Conservation (phyloP, 371 early-diverging fungal genomes). For the Rhizopus arrhizus region DNA sequence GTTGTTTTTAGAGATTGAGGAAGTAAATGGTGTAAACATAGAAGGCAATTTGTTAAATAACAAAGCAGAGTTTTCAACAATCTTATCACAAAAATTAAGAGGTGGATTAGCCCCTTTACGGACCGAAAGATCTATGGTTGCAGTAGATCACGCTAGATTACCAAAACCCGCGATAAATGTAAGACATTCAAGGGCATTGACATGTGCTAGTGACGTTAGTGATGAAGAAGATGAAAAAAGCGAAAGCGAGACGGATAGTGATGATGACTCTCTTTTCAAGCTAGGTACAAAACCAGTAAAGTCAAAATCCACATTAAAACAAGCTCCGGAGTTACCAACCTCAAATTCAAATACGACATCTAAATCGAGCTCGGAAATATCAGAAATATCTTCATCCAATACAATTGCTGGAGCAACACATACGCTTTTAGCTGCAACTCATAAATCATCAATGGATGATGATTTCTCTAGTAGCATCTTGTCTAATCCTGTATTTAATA, state of each 20-base stretch:
- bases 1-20: slow-evolving; percentile 40
- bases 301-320: background rate
- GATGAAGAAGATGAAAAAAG: slow-evolving; percentile 34
- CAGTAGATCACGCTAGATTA: slow-evolving; percentile 10
- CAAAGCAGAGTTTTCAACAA: slow-evolving; percentile 31
- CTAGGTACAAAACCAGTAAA: slow-evolving; percentile 5
- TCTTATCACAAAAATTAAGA: slow-evolving; percentile 30
- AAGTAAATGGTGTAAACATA: slow-evolving; percentile 32
- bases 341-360: slow-evolving; percentile 21
- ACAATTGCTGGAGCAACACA: slow-evolving; percentile 4
- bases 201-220: slow-evolving; percentile 46
- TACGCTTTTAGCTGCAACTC: background rate
- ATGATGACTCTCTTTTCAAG: slow-evolving; percentile 15
- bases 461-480: slow-evolving; percentile 3
- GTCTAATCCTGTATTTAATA: background rate
- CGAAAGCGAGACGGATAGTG: slow-evolving; percentile 22
- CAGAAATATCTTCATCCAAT: slow-evolving; percentile 23
- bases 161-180: slow-evolving; percentile 6
- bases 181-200: slow-evolving; percentile 25
- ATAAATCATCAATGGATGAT: slow-evolving; percentile 5
- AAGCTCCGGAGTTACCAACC: background rate
- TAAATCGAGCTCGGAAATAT: slow-evolving; percentile 24
- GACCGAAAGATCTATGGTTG: slow-evolving; percentile 2
- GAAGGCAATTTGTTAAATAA: slow-evolving; percentile 26
- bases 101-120: slow-evolving; percentile 1